Conservation (phyloP, 83 land plant genomes). For the Picea abies region DNA sequence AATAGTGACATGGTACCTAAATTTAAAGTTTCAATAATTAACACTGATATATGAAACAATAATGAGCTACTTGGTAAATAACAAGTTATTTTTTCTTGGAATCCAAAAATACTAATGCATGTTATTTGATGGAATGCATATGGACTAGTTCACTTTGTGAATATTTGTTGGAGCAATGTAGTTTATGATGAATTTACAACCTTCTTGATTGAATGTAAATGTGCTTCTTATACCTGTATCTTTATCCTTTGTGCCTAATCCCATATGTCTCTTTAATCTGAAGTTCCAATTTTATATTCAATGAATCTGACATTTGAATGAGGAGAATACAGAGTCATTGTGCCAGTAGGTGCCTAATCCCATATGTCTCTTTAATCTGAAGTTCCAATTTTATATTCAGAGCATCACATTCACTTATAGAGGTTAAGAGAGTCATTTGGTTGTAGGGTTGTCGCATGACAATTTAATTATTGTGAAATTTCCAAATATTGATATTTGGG, state of each 20-base stretch:
- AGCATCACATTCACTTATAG: constrained; percentile 46
- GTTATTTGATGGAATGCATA: constrained; percentile 73
- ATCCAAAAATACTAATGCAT: constrained; percentile 76
- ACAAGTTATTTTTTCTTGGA: constrained; percentile 71
- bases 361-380: constrained; percentile 69
- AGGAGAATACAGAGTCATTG: no score
- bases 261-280: constrained; percentile 74
- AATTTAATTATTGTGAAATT: constrained; percentile 66
- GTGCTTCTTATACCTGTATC: constrained; percentile 81
- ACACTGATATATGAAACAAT: constrained; percentile 97
- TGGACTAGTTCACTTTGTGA: constrained; percentile 54
- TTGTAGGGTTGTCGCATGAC: constrained; percentile 70
- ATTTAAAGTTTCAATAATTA: constrained; percentile 92
- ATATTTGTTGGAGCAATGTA: constrained; percentile 79
- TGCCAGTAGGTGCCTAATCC: constrained; percentile 98
- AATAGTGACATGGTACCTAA: constrained; percentile 59
- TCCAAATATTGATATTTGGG: constrained; percentile 59
- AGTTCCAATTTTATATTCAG: constrained; percentile 64
- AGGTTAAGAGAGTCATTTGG: constrained; percentile 42
- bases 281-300: constrained; percentile 67
- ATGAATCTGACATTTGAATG: no score
- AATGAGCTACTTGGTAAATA: constrained; percentile 64
- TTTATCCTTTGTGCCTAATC: constrained; percentile 79
- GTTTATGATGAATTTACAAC: constrained; percentile 69
- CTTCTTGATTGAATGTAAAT: constrained; percentile 57